phyloP scores from a whole-genome alignment of 2,329 filamentous ascomycete species.

The Penicillium psychrosexuale region DNA sequence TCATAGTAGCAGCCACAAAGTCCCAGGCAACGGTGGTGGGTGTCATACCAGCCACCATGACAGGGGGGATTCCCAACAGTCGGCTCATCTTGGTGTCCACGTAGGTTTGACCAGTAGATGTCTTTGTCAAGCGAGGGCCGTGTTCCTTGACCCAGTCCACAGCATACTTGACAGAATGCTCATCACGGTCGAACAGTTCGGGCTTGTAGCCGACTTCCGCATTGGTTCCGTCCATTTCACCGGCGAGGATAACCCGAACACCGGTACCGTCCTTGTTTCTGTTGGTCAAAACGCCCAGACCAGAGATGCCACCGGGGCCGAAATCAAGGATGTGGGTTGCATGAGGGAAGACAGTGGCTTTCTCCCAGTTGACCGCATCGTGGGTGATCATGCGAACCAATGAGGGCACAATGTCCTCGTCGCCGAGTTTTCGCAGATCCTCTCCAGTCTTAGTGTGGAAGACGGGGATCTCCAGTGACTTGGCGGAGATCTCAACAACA shows the following conservation, averaged over 20 bases:
- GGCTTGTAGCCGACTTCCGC: constrained; percentile 95
- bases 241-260: constrained; percentile 91
- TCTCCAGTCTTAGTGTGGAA: constrained; percentile 87
- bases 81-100: constrained; percentile 97
- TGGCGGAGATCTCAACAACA: constrained; percentile 70
- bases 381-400: constrained; percentile 91
- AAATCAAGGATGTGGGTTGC: constrained; percentile 97
- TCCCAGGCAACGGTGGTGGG: constrained; percentile 80
- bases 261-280: constrained; percentile 99
- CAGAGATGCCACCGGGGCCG: constrained; percentile 93
- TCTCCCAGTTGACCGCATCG: constrained; percentile 94
- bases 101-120: constrained; percentile 81
- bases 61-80: constrained; percentile 75
- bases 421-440: constrained; percentile 69
- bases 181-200: constrained; percentile 94
- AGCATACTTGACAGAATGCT: constrained; percentile 90
- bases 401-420: constrained; percentile 77
- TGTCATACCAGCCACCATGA: constrained; percentile 94
- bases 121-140: constrained; percentile 87
- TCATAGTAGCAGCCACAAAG: constrained; percentile 54
- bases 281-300: constrained; percentile 91
- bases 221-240: constrained; percentile 86
- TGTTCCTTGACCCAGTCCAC: constrained; percentile 98
- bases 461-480: constrained; percentile 75
- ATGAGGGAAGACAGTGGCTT: constrained; percentile 81